phyloP scores from a whole-genome alignment of 768 basidiomycete species.

The Nidularia sp. region DNA sequence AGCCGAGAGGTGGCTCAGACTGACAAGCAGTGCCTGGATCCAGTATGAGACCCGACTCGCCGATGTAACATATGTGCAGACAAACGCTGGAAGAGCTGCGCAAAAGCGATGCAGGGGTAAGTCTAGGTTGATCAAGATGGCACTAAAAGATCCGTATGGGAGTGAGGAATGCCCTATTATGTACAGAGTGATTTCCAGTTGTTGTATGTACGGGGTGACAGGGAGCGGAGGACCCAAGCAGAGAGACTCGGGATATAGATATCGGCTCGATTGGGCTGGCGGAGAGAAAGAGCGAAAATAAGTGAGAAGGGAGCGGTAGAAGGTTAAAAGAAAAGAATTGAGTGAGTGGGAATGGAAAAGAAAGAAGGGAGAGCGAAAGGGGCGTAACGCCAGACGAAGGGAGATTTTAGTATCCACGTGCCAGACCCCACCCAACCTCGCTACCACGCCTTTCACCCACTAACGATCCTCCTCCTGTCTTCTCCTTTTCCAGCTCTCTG shows the following conservation, averaged over 20 bases:
- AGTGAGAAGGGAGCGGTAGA: background rate
- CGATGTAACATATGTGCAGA: too few relatives aligned
- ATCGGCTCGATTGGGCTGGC: slow-evolving; percentile 6
- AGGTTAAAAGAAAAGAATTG: background rate
- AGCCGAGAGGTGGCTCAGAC: too few relatives aligned
- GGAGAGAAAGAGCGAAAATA: background rate
- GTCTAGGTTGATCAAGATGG: too few relatives aligned
- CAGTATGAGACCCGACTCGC: too few relatives aligned
- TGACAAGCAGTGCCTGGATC: too few relatives aligned
- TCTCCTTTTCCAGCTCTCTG: background rate
- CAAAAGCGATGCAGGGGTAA: too few relatives aligned
- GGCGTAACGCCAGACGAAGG: background rate
- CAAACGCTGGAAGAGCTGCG: too few relatives aligned
- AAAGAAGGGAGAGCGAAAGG: background rate
- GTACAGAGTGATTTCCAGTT: too few relatives aligned
- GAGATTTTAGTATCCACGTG: slow-evolving; percentile 8
- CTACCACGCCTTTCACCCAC: background rate
- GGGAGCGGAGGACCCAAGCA: too few relatives aligned
- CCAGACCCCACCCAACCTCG: background rate
- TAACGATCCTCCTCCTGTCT: background rate
- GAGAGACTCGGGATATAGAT: slow-evolving; percentile 4
- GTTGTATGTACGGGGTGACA: too few relatives aligned
- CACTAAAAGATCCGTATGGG: too few relatives aligned
- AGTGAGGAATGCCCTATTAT: too few relatives aligned
- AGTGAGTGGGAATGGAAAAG: background rate